These are phyloP conservation scores for Cicer bijugum DNA, from an alignment of 306 rosid species.

Conservation along the genomic window DNA sequence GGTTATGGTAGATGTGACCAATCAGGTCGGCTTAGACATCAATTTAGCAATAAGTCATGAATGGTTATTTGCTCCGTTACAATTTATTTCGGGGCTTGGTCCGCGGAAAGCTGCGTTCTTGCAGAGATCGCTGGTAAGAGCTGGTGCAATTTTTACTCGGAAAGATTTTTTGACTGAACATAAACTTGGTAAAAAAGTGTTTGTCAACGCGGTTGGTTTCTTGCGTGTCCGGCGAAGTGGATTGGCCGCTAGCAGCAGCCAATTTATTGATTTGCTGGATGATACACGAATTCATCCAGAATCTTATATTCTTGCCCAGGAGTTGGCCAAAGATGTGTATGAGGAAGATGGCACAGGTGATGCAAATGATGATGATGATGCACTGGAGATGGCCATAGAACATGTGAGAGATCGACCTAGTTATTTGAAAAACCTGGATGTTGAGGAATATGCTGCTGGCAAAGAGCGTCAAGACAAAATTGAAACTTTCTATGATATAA, in stretches of 20 bases:
- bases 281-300: constrained; percentile 99
- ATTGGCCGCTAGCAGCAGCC: constrained; percentile 88
- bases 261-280: constrained; percentile 90
- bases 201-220: constrained; percentile 93
- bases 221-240: constrained; percentile 96
- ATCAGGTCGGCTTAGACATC: constrained; percentile 91
- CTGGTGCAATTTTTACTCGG: constrained; percentile 86
- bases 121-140: constrained; percentile 87
- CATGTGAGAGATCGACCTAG: constrained; percentile 89
- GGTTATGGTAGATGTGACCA: constrained; percentile 91
- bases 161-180: constrained; percentile 84
- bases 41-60: constrained; percentile 90
- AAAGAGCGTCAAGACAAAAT: constrained; percentile 70
- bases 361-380: constrained; percentile 90
- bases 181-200: constrained; percentile 88
- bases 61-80: constrained; percentile 92
- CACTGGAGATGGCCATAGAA: constrained; percentile 95
- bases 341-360: constrained; percentile 75
- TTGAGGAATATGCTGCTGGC: constrained; percentile 70
- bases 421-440: constrained; percentile 74
- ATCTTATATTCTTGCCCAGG: constrained; percentile 86
- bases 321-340: constrained; percentile 93
- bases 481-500: constrained; percentile 80
- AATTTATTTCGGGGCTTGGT: constrained; percentile 96
- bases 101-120: constrained; percentile 96